These are phyloP conservation scores for Lasiosphaeria hispida DNA, from an alignment of 495 filamentous ascomycete species.

Conservation along the genomic window DNA sequence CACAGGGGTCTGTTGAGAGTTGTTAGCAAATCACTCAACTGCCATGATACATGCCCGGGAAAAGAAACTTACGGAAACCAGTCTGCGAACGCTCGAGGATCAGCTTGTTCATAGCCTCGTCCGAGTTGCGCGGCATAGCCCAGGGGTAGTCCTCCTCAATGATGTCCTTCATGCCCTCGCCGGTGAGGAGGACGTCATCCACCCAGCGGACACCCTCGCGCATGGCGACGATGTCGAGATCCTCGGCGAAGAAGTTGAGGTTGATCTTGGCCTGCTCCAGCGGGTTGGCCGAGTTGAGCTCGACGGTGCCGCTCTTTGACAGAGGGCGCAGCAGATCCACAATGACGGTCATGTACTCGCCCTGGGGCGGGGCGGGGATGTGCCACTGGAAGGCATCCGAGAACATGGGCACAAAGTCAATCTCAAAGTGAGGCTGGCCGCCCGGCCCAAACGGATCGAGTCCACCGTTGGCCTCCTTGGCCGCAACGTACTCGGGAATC, in stretches of 20 bases:
- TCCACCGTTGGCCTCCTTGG: slow-evolving; percentile 50
- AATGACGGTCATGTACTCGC: slow-evolving; percentile 56
- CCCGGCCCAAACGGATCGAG: slow-evolving; percentile 58
- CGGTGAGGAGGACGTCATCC: slow-evolving; percentile 55
- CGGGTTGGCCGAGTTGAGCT: slow-evolving; percentile 51
- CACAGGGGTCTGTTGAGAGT: slow-evolving; percentile 46
- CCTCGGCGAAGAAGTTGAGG: slow-evolving; percentile 57
- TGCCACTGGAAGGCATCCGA: slow-evolving; percentile 64
- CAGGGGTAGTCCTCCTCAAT: slow-evolving; percentile 55
- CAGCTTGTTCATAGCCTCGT: slow-evolving; percentile 56
- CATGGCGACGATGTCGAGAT: slow-evolving; percentile 57
- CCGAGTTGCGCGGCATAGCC: slow-evolving; percentile 55
- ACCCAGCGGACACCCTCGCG: slow-evolving; percentile 55
- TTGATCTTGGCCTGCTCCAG: slow-evolving; percentile 57
- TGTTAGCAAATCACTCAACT: not conserved
- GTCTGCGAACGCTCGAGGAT: slow-evolving; percentile 59
- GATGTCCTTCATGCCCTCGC: slow-evolving; percentile 58
- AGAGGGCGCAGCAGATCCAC: slow-evolving; percentile 59
- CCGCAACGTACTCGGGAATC: slow-evolving; percentile 47
- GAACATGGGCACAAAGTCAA: slow-evolving; percentile 63
- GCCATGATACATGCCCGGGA: not conserved
- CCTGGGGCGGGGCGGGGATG: slow-evolving; percentile 48
- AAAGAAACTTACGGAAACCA: slow-evolving; percentile 45
- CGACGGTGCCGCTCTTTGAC: slow-evolving; percentile 50
- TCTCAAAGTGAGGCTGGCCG: slow-evolving; percentile 61